Evolutionary conservation across 306 rosid genomes (phyloP).

Genomic region (Malus domestica): DNA sequence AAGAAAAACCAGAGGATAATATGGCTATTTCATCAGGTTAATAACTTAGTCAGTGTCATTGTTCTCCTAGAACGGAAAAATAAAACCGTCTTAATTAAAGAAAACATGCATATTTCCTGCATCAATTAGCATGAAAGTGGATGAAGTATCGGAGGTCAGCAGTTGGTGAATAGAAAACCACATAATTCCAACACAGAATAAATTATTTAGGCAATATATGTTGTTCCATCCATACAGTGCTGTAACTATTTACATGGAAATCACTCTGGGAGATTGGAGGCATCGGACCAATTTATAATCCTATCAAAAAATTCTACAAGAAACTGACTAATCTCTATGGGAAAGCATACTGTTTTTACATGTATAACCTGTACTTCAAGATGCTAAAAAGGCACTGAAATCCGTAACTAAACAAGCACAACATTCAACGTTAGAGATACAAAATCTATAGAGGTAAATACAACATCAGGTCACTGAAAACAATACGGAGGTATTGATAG

Average conservation of each 20-base stretch:
- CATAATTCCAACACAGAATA: not conserved
- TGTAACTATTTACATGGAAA: not conserved
- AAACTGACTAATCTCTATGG: not conserved
- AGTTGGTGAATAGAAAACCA: not conserved
- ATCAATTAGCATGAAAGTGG: not conserved
- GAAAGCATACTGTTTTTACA: not conserved
- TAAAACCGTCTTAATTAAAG: not conserved
- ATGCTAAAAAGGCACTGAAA: slow-evolving; percentile 3
- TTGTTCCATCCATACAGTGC: not conserved
- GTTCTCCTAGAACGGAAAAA: not conserved
- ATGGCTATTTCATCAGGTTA: too few species aligned
- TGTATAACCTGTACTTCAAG: not conserved
- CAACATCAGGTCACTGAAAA: not conserved
- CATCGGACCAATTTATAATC: not conserved
- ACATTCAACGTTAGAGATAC: not conserved
- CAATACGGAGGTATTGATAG: not conserved
- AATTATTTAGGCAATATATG: not conserved
- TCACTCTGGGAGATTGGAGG: not conserved
- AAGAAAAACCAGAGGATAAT: not conserved
- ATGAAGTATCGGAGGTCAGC: not conserved
- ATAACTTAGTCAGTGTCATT: not conserved
- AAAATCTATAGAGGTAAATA: not conserved
- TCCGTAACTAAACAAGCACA: not conserved
- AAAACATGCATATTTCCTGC: not conserved
- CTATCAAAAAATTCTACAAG: not conserved